Percentiles rank a stretch among this genome's conserved stretches.
phyloP scores from a whole-genome alignment of 2,329 filamentous ascomycete species.

The Fusarium sacchari region DNA sequence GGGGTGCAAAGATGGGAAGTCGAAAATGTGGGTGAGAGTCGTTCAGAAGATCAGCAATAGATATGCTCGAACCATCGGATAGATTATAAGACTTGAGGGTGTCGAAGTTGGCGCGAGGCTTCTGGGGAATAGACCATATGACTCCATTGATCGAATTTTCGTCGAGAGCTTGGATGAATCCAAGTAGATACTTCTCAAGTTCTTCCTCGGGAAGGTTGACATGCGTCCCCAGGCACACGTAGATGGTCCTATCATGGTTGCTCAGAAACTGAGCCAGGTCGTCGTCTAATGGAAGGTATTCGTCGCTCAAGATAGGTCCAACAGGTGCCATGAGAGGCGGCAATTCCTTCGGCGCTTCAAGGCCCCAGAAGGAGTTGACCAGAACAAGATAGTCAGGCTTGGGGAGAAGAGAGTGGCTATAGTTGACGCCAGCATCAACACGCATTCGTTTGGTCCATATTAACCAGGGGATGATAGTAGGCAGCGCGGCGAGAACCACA shows the following conservation, averaged over 20 bases:
- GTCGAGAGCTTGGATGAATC: constrained; percentile 42
- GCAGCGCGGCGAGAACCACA: constrained; percentile 45
- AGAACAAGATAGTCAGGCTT: constrained; percentile 56
- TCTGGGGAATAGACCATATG: constrained; percentile 50
- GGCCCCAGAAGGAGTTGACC: constrained; percentile 56
- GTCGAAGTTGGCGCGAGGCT: constrained; percentile 38
- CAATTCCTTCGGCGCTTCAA: constrained; percentile 55
- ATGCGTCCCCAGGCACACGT: constrained; percentile 56
- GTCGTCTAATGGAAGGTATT: constrained; percentile 46
- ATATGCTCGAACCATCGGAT: constrained; percentile 16
- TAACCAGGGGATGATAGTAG: constrained; percentile 44
- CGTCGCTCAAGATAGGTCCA: constrained; percentile 53
- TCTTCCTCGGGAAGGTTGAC: constrained; percentile 46
- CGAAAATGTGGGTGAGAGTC: constrained; percentile 46
- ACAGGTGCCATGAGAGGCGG: constrained; percentile 52
- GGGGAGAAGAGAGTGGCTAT: constrained; percentile 40
- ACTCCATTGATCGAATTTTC: constrained; percentile 50
- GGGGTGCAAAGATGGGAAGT: constrained; percentile 51
- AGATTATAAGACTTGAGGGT: constrained; percentile 17
- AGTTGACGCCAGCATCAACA: constrained; percentile 45
- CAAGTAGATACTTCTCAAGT: constrained; percentile 47
- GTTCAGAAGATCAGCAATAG: constrained; percentile 39
- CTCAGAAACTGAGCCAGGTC: constrained; percentile 45
- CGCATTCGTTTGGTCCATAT: constrained; percentile 49
- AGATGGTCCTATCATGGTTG: constrained; percentile 48